These are phyloP conservation scores for Auriscalpium orientale DNA, from an alignment of 768 basidiomycete species.

Conservation along the genomic window DNA sequence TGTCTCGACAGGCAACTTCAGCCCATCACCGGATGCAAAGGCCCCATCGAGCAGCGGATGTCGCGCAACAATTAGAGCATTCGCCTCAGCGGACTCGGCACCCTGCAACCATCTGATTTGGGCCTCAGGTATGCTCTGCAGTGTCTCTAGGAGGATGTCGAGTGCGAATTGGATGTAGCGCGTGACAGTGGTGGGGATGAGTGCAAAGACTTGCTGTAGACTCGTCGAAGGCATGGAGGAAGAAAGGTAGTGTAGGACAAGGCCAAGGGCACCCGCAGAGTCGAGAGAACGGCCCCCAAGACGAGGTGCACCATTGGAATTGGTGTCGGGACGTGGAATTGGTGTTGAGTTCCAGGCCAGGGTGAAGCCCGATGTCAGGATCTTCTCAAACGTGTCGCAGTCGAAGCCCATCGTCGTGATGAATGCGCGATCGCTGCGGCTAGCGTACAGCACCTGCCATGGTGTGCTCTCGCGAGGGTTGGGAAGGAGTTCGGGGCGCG, in stretches of 20 bases:
- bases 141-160: constrained; percentile 7
- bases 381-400: constrained; percentile 27
- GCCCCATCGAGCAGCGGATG: background rate
- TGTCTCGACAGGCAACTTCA: background rate
- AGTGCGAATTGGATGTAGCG: constrained; percentile 29
- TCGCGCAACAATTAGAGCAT: background rate
- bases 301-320: constrained; percentile 16
- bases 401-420: constrained; percentile 20
- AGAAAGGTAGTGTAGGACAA: constrained; percentile 33
- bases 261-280: constrained; percentile 33
- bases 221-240: constrained; percentile 32
- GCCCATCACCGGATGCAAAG: background rate
- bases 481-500: background rate
- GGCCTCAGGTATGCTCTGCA: background rate
- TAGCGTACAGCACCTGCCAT: too few relatives aligned
- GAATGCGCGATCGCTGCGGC: constrained; percentile 8
- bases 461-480: constrained; percentile 4
- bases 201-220: constrained; percentile 34
- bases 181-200: constrained; percentile 30
- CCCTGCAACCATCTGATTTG: background rate
- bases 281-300: constrained; percentile 25
- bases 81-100: background rate
- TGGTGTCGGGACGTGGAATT: constrained; percentile 26
- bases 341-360: constrained; percentile 13
- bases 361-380: constrained; percentile 29